phyloP scores from a whole-genome alignment of 176 grass and related monocot genomes.

The Miscanthus lutarioriparius region DNA sequence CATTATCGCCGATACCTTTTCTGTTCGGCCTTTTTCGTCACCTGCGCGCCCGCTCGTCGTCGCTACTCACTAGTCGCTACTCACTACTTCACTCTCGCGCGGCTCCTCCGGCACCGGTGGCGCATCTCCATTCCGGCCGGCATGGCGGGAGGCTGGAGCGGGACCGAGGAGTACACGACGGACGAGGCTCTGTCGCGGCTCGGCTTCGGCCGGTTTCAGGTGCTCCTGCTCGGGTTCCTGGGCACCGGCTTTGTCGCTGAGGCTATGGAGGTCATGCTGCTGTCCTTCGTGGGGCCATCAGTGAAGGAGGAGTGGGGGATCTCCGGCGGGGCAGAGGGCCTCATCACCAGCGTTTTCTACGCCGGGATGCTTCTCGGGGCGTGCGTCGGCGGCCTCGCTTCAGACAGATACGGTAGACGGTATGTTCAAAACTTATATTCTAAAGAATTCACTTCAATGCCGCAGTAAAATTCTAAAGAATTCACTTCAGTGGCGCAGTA shows the following conservation, averaged over 20 bases:
- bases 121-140: not conserved
- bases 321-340: conserved; percentile 23
- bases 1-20: no score
- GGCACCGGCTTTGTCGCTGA: conserved; percentile 52
- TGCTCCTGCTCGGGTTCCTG: conserved; percentile 39
- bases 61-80: not conserved
- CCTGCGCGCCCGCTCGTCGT: no score
- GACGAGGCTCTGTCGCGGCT: conserved; percentile 46
- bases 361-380: conserved; percentile 55
- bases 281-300: conserved; percentile 53
- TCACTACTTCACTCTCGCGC: not conserved
- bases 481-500: not conserved
- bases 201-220: conserved; percentile 72
- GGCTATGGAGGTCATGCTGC: conserved; percentile 62
- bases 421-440: not conserved
- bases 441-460: not conserved
- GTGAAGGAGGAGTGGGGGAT: conserved; percentile 50
- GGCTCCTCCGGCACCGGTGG: not conserved
- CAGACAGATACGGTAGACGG: conserved; percentile 63
- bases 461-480: not conserved
- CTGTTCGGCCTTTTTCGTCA: no score
- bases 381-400: conserved; percentile 34
- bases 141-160: conserved; percentile 32
- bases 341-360: conserved; percentile 53
- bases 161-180: conserved; percentile 40